Base-by-base conservation (phyloP, 1,284 basidiomycete species). In the Cutaneotrichosporon sp. region DNA sequence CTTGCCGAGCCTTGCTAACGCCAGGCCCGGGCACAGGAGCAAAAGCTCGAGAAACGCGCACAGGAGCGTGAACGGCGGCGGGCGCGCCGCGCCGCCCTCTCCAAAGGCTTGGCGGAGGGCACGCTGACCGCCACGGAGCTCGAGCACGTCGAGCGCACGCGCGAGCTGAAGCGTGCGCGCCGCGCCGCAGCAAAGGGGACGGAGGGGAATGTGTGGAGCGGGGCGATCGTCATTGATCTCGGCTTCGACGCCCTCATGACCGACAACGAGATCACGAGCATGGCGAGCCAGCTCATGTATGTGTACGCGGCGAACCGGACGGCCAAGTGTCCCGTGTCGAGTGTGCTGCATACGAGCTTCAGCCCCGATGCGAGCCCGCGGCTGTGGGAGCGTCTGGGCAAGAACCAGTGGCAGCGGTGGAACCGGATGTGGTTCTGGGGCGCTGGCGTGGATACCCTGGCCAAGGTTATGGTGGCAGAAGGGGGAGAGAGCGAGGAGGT, bases 211-310 rank as follows among this genome's bases (percentile, higher is more conserved):
- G 60, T 71, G 25, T 78, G 70, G 76, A 79, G 80, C 16, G 89
- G 88, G 9, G 82, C 81, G 31, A 80, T 98, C 2, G 82, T 96
- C 19, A 76, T 98, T 25, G 96, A 99, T 75, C 79, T 96, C 7
- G 90, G 86, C 3, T 99, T 98, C 69, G 96, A 99, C 71, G 84
- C 91, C 43, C 80, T 87, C 74, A 98, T 98, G 96, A 83, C 77
- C 44, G 90, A 92, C 51, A 92, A 94, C 89, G 96, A 98, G 78
- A 81, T 94, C 56, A 82, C 79, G 56, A 96, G 90, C 17, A 81
- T 98, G 68, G 83, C 82, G 43, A 86, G 87, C 33, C 96, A 98
- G 73, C 78, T 97, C 49, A 85, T 84, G 29, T 96, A 88, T 68
- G 84, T 88, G 31, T 97, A 97, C 74, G 86, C 87, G 60, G 81